These are phyloP conservation scores for Blepharisma stoltei DNA, from an alignment of 73 alveolate species.

Conservation along the genomic window DNA sequence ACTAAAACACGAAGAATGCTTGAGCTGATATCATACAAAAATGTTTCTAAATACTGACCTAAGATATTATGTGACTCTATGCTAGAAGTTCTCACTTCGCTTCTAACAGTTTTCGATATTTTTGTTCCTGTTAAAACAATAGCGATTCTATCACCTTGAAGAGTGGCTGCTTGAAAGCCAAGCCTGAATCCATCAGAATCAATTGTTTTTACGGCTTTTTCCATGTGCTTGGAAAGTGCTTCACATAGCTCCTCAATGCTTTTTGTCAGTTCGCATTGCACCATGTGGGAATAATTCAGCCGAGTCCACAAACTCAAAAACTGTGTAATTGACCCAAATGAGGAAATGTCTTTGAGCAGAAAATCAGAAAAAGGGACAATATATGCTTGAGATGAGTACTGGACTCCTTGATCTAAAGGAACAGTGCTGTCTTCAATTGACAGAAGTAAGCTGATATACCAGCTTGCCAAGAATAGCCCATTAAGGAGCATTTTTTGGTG, in stretches of 20 bases:
- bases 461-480: too few relatives aligned
- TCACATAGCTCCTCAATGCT: background rate
- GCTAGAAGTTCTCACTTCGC: background rate
- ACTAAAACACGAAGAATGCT: too few relatives aligned
- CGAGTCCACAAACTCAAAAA: constrained; percentile 12
- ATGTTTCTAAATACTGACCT: too few relatives aligned
- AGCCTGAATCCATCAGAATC: background rate
- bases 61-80: too few relatives aligned
- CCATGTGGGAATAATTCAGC: background rate
- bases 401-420: background rate
- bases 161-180: constrained; percentile 25
- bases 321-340: background rate
- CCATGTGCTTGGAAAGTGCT: background rate
- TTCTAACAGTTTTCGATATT: background rate
- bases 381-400: background rate
- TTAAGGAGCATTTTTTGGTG: too few relatives aligned
- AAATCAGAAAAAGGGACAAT: constrained; percentile 13
- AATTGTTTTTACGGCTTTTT: background rate
- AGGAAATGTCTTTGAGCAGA: background rate
- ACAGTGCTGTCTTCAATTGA: background rate
- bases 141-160: constrained; percentile 23
- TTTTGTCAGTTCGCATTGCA: background rate
- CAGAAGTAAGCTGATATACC: background rate
- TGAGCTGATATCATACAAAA: too few relatives aligned
- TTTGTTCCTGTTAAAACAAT: background rate